Conservation (phyloP, 2,329 filamentous ascomycete genomes). For the Didymella lethalis region DNA sequence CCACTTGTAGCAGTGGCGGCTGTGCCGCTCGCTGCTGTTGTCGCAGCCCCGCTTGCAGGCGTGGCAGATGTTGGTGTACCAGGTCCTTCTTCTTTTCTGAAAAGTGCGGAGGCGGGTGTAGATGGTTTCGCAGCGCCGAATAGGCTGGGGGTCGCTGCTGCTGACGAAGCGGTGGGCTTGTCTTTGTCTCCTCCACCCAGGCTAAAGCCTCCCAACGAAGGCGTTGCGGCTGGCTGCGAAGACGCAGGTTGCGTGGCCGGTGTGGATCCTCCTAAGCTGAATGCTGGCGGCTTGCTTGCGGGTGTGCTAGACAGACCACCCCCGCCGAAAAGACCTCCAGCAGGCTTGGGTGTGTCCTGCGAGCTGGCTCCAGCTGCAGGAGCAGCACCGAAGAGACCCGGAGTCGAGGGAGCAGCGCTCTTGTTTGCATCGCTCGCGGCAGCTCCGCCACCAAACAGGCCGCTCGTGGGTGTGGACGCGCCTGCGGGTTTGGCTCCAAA, state of each 20-base stretch:
- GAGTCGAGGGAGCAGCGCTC: slow-evolving; percentile 35
- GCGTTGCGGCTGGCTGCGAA: slow-evolving; percentile 34
- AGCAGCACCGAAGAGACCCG: slow-evolving; percentile 33
- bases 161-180: slow-evolving; percentile 35
- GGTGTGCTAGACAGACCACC: slow-evolving; percentile 42
- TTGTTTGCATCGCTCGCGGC: slow-evolving; percentile 45
- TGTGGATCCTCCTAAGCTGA: slow-evolving; percentile 38
- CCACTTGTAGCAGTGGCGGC: slow-evolving; percentile 29
- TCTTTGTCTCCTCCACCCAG: slow-evolving; percentile 33
- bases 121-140: slow-evolving; percentile 30
- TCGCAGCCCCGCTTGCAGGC: slow-evolving; percentile 31
- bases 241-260: slow-evolving; percentile 35
- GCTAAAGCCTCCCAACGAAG: slow-evolving; percentile 23
- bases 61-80: slow-evolving; percentile 6
- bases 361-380: slow-evolving; percentile 40
- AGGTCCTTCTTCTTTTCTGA: slow-evolving; percentile 7
- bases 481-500: slow-evolving; percentile 41
- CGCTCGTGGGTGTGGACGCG: slow-evolving; percentile 30
- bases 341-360: slow-evolving; percentile 45
- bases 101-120: slow-evolving; percentile 22
- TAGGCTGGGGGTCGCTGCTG: slow-evolving; percentile 30
- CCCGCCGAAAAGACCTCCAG: slow-evolving; percentile 37
- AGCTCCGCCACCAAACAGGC: slow-evolving; percentile 34
- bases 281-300: slow-evolving; percentile 39
- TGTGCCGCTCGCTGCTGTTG: slow-evolving; percentile 28